Conservation (phyloP, 73 alveolate species). For the Effrenium voratum region DNA sequence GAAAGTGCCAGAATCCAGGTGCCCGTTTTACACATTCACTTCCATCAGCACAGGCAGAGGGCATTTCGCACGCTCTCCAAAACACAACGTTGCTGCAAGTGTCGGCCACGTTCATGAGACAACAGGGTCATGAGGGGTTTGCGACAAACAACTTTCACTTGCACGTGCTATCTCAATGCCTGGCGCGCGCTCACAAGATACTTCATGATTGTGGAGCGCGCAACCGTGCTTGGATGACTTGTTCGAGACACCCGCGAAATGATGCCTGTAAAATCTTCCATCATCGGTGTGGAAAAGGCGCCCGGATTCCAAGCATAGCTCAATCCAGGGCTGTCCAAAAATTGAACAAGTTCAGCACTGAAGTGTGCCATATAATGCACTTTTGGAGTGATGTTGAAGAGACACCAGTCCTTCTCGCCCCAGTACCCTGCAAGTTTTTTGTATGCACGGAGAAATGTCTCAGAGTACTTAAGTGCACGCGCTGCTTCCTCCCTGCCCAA, state of each 20-base stretch:
- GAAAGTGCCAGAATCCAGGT: background rate
- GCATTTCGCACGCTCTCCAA: background rate
- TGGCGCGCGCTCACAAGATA: background rate
- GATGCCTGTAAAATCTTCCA: slow-evolving; percentile 24
- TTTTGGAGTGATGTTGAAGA: slow-evolving; percentile 6
- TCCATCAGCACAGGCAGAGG: background rate
- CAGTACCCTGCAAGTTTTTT: background rate
- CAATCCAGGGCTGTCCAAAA: background rate
- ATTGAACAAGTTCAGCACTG: background rate
- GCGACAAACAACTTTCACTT: too few relatives aligned
- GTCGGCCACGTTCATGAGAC: too few relatives aligned
- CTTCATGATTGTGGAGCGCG: background rate
- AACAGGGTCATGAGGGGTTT: too few relatives aligned
- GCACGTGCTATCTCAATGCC: slow-evolving; percentile 3
- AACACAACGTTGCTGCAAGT: background rate
- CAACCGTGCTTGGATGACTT: background rate
- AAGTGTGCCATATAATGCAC: slow-evolving; percentile 1
- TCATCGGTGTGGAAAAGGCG: slow-evolving; percentile 25
- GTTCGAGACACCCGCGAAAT: slow-evolving; percentile 16
- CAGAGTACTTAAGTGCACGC: background rate
- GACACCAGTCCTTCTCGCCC: background rate
- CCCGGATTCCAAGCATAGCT: background rate
- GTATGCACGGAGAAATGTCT: background rate
- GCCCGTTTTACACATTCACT: background rate
- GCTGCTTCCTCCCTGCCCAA: background rate